phyloP scores from a whole-genome alignment of 2,329 filamentous ascomycete genomes.

The Sporothrix globosa region DNA sequence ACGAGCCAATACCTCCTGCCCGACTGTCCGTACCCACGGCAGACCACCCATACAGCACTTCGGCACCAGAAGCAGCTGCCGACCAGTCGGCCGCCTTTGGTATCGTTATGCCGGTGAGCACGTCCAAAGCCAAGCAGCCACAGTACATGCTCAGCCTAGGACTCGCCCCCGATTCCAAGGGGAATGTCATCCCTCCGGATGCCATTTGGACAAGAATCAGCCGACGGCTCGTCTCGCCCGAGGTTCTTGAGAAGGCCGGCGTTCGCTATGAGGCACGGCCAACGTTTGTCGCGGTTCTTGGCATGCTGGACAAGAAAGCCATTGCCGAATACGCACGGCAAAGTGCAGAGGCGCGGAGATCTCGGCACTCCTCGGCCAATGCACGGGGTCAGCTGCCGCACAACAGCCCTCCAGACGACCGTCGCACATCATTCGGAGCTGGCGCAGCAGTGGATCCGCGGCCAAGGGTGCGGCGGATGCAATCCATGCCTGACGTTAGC shows the following conservation, averaged over 20 bases:
- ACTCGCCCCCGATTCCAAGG: constrained; percentile 58
- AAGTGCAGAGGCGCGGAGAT: constrained; percentile 52
- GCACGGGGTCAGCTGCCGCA: neutral
- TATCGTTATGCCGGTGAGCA: constrained; percentile 35
- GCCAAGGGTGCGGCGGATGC: neutral
- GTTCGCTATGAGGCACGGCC: constrained; percentile 64
- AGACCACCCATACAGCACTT: constrained; percentile 11
- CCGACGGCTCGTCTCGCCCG: constrained; percentile 59
- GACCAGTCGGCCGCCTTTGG: constrained; percentile 32
- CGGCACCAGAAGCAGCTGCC: neutral
- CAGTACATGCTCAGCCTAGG: constrained; percentile 34
- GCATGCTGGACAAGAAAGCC: constrained; percentile 56
- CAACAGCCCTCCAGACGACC: constrained; percentile 1
- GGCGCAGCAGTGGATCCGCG: neutral
- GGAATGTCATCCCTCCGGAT: constrained; percentile 59
- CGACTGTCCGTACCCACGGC: constrained; percentile 13
- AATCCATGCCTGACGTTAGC: constrained; percentile 16
- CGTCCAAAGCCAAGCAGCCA: constrained; percentile 33
- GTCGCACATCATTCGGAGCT: neutral
- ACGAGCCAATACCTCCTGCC: constrained; percentile 19
- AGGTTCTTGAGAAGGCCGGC: constrained; percentile 58
- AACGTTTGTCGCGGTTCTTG: constrained; percentile 63
- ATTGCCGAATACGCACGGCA: constrained; percentile 56
- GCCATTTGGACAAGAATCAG: constrained; percentile 64
- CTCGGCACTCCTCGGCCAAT: constrained; percentile 5